phyloP scores from a whole-genome alignment of 2,329 filamentous ascomycete genomes.

The Colletotrichum orchidophilum region DNA sequence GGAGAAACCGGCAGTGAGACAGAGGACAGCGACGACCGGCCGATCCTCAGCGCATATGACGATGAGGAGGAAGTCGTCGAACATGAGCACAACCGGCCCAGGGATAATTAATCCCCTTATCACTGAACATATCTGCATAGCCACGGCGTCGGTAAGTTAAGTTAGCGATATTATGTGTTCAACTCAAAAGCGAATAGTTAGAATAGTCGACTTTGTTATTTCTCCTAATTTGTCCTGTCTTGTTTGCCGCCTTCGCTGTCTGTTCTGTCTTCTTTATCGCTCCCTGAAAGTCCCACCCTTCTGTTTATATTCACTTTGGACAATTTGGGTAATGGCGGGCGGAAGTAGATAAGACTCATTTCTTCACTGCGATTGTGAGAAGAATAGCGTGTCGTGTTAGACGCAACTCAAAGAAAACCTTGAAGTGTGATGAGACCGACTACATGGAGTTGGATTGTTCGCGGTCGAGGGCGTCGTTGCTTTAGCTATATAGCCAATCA shows the following conservation, averaged over 20 bases:
- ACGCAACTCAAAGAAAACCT: too few species aligned
- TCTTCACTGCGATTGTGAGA: too few species aligned
- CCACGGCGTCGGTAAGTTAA: conserved; percentile 36
- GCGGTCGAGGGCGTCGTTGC: neutral
- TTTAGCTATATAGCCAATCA: conserved; percentile 8
- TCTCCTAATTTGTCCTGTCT: neutral
- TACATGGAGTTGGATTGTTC: neutral
- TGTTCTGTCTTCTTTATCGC: neutral
- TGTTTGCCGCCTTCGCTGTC: neutral
- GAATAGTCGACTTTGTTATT: neutral
- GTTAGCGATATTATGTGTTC: neutral
- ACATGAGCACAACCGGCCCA: conserved; percentile 2
- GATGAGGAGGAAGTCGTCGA: conserved; percentile 42
- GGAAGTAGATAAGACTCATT: too few species aligned
- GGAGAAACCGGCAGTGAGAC: conserved; percentile 35
- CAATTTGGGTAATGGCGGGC: neutral
- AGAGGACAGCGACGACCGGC: conserved; percentile 45
- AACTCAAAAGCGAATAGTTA: neutral
- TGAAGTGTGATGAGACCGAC: too few species aligned
- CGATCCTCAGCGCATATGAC: conserved; percentile 47
- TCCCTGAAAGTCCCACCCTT: neutral
- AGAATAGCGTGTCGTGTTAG: too few species aligned
- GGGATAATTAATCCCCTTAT: neutral
- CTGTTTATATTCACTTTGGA: neutral
- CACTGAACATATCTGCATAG: conserved; percentile 35